These are phyloP conservation scores for Diplodia mutila DNA, from an alignment of 2,329 filamentous ascomycete species.

Conservation along the genomic window DNA sequence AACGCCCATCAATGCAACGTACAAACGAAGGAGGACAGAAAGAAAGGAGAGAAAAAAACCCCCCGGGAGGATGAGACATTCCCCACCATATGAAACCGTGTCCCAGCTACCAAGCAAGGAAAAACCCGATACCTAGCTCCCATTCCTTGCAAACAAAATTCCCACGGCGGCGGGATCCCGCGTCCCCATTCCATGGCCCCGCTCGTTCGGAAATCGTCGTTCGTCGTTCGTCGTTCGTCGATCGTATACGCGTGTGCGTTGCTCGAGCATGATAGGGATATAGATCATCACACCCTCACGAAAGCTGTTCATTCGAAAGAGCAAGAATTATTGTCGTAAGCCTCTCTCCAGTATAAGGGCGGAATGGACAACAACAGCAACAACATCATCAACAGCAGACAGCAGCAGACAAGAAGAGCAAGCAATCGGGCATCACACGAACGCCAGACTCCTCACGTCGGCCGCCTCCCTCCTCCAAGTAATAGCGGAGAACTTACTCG, in stretches of 20 bases:
- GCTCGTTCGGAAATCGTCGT: not conserved
- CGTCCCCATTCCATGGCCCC: not conserved
- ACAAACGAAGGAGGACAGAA: no score
- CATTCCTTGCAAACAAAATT: not conserved
- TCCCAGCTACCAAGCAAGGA: not conserved
- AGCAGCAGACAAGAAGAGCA: not conserved
- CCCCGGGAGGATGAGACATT: no score
- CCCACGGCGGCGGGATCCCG: no score
- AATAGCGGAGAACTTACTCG: constrained; percentile 50
- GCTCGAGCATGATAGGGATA: not conserved
- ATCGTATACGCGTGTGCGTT: not conserved
- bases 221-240: not conserved
- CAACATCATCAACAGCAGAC: not conserved
- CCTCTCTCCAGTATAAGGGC: not conserved
- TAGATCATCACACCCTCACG: constrained; percentile 14
- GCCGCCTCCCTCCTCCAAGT: not conserved
- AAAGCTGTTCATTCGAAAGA: not conserved
- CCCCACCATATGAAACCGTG: not conserved
- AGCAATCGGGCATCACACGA: not conserved
- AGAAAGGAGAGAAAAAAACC: no score
- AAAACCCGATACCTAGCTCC: constrained; percentile 8
- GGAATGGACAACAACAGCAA: not conserved
- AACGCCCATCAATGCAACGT: no score
- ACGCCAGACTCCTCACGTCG: not conserved
- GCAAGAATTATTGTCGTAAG: not conserved